Conservation (phyloP, 2,329 filamentous ascomycete genomes). For the Leptodontidium sp. region DNA sequence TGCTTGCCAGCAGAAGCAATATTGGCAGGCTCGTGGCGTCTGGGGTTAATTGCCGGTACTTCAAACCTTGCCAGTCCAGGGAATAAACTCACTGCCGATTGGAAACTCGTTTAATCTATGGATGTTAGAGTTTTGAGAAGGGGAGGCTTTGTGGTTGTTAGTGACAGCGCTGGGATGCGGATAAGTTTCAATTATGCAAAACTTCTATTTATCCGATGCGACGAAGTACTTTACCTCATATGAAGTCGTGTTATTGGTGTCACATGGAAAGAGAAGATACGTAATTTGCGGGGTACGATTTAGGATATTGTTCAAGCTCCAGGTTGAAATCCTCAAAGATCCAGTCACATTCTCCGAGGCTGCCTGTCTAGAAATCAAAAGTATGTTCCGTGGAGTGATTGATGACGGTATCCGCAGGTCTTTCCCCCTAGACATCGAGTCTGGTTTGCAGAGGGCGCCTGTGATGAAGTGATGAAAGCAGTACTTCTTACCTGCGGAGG, state of each 20-base stretch:
- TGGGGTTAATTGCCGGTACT: not conserved
- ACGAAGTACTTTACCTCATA: not conserved
- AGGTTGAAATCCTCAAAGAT: not conserved
- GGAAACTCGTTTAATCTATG: not conserved
- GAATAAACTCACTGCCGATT: not conserved
- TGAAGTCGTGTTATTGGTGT: not conserved
- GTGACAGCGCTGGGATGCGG: not conserved
- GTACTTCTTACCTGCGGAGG: no score
- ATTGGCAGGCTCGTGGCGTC: slow-evolving; percentile 3
- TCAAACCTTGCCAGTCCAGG: not conserved
- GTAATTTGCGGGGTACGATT: not conserved
- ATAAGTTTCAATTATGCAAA: slow-evolving; percentile 4
- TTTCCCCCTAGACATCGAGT: no score
- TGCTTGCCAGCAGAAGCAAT: not conserved
- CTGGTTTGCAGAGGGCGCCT: no score
- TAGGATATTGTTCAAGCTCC: not conserved
- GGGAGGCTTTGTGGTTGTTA: not conserved
- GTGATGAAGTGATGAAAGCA: no score
- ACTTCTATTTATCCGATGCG: not conserved
- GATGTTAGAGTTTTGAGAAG: not conserved
- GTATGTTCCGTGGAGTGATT: no score
- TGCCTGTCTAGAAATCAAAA: no score
- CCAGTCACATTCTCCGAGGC: no score
- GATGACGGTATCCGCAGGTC: no score
- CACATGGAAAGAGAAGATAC: not conserved